Evolutionary conservation across 164 flowering plant genomes (phyloP).

Genomic region (Sextonia rubra): DNA sequence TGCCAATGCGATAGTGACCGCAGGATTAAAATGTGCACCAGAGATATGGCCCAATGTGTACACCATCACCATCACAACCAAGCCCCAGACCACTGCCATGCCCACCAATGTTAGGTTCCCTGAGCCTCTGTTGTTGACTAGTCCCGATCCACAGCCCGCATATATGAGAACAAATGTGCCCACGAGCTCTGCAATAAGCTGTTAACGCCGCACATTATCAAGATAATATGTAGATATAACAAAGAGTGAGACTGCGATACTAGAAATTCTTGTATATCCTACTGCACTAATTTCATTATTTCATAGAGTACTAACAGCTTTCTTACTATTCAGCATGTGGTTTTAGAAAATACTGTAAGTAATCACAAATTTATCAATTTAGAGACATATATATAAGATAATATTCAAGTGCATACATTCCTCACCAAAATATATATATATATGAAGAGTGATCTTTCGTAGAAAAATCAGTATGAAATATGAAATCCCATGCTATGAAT

Average conservation of each 20-base stretch:
- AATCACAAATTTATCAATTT: not conserved
- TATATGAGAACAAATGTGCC: constrained; percentile 41
- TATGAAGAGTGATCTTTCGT: no score
- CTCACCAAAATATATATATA: not conserved
- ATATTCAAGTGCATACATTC: not conserved
- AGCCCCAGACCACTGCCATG: constrained; percentile 35
- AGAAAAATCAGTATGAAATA: no score
- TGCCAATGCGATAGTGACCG: constrained; percentile 52
- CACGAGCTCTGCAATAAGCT: constrained; percentile 39
- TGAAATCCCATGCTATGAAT: not conserved
- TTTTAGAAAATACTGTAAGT: no score
- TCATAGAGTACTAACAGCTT: no score
- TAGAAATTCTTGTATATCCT: no score
- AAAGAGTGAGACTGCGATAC: not conserved
- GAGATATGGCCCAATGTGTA: constrained; percentile 51
- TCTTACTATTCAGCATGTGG: not conserved
- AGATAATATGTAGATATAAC: not conserved
- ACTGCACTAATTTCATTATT: not conserved
- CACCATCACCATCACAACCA: constrained; percentile 24
- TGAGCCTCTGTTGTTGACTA: constrained; percentile 12
- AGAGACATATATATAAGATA: not conserved
- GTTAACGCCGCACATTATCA: not conserved
- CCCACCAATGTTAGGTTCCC: constrained; percentile 24
- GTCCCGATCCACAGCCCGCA: constrained; percentile 37
- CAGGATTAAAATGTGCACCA: constrained; percentile 59